Conservation (phyloP, 257 asterid species). For the Penstemon newberryi region DNA sequence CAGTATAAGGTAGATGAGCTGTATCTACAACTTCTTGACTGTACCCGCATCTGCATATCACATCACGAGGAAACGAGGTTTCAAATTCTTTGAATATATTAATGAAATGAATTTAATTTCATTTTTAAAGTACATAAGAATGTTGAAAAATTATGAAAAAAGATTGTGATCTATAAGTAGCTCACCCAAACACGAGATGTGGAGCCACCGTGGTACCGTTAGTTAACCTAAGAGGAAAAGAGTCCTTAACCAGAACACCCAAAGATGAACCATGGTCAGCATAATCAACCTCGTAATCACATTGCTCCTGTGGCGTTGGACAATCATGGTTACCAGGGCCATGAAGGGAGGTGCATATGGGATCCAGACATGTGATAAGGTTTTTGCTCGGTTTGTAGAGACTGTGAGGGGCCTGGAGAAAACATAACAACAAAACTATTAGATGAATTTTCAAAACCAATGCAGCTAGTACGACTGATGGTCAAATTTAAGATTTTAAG, state of each 20-base stretch:
- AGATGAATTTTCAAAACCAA: neutral
- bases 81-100: neutral
- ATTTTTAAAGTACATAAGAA: neutral
- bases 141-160: neutral
- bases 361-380: conserved; percentile 59
- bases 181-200: conserved; percentile 72
- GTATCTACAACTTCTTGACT: conserved; percentile 67
- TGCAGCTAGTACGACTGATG: neutral
- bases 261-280: conserved; percentile 78
- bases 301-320: conserved; percentile 57
- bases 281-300: conserved; percentile 82
- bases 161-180: conserved; percentile 2
- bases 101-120: neutral
- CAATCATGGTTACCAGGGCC: conserved; percentile 40
- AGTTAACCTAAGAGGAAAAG: conserved; percentile 56
- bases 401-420: conserved; percentile 78
- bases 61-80: neutral
- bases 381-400: conserved; percentile 68
- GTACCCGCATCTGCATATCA: conserved; percentile 71
- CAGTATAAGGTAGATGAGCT: conserved; percentile 54
- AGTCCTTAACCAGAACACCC: conserved; percentile 77
- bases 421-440: conserved; percentile 13
- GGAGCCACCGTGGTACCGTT: conserved; percentile 62
- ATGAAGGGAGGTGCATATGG: conserved; percentile 60
- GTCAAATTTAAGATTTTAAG: neutral